These are phyloP conservation scores for Macrocystidia cucumis DNA, from an alignment of 1,284 basidiomycete species.

Conservation along the genomic window DNA sequence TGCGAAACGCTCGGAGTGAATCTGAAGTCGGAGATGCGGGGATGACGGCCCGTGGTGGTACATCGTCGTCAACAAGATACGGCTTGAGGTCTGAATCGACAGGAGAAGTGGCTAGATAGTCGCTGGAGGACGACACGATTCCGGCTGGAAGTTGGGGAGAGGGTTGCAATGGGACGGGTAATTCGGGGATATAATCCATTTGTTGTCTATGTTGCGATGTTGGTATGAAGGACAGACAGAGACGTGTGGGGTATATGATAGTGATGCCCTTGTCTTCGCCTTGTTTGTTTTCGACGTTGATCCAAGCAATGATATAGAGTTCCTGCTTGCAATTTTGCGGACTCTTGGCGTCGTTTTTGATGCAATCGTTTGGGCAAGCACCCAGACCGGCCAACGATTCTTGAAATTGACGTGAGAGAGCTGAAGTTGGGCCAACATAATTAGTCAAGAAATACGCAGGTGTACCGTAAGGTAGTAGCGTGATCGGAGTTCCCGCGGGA, in stretches of 20 bases:
- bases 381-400: constrained; percentile 54
- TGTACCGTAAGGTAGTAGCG: constrained; percentile 57
- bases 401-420: constrained; percentile 55
- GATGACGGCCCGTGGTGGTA: constrained; percentile 12
- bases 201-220: constrained; percentile 29
- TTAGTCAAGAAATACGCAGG: constrained; percentile 64
- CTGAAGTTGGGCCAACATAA: constrained; percentile 56
- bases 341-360: background rate
- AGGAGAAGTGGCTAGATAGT: constrained; percentile 4
- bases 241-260: constrained; percentile 60
- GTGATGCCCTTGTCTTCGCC: constrained; percentile 70
- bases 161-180: constrained; percentile 58
- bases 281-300: constrained; percentile 65
- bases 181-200: constrained; percentile 50
- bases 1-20: constrained; percentile 29
- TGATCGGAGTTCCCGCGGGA: constrained; percentile 54
- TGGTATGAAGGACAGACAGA: constrained; percentile 46
- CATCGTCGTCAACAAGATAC: constrained; percentile 5
- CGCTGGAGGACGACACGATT: constrained; percentile 8
- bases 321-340: constrained; percentile 13
- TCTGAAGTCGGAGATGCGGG: constrained; percentile 22
- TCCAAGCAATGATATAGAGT: constrained; percentile 62
- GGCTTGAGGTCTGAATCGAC: constrained; percentile 5
- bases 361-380: constrained; percentile 38
- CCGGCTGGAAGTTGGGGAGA: constrained; percentile 34